phyloP scores from a whole-genome alignment of 1,284 basidiomycete genomes.

The Ustilago trichophora region DNA sequence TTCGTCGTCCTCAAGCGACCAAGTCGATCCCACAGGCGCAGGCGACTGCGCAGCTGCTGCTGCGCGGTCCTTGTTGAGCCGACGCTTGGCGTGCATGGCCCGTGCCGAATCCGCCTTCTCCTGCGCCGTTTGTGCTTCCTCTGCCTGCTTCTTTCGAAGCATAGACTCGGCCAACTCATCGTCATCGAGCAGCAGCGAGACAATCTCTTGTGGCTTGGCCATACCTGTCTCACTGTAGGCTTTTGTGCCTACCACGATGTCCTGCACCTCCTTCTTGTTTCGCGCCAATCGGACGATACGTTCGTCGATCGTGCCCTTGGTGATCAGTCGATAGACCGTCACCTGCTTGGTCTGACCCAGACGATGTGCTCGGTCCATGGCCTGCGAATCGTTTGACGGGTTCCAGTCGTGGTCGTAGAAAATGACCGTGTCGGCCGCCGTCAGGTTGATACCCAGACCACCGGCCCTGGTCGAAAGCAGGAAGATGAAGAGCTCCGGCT shows the following conservation, averaged over 20 bases:
- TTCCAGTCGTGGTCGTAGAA: constrained; percentile 99
- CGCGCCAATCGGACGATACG: constrained; percentile 79
- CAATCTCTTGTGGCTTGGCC: constrained; percentile 95
- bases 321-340: constrained; percentile 96
- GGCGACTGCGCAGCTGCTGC: constrained; percentile 32
- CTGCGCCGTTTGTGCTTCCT: constrained; percentile 61
- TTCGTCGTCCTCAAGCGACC: constrained; percentile 65
- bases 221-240: constrained; percentile 73
- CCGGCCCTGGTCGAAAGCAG: constrained; percentile 95
- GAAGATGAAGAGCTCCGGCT: constrained; percentile 71
- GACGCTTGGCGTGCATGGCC: constrained; percentile 60
- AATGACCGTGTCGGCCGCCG: constrained; percentile 89
- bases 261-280: constrained; percentile 73
- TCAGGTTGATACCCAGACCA: constrained; percentile 97
- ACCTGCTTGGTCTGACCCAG: constrained; percentile 98
- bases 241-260: constrained; percentile 98
- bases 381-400: constrained; percentile 91
- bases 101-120: constrained; percentile 64
- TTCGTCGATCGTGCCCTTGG: constrained; percentile 96
- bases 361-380: constrained; percentile 99
- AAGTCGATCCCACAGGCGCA: constrained; percentile 32
- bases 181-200: constrained; percentile 92
- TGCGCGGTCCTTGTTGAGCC: constrained; percentile 52
- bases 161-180: constrained; percentile 72
- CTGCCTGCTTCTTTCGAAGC: constrained; percentile 64